Evolutionary conservation across 305 asterid species (phyloP).

Genomic region (Rubia peregrina): DNA sequence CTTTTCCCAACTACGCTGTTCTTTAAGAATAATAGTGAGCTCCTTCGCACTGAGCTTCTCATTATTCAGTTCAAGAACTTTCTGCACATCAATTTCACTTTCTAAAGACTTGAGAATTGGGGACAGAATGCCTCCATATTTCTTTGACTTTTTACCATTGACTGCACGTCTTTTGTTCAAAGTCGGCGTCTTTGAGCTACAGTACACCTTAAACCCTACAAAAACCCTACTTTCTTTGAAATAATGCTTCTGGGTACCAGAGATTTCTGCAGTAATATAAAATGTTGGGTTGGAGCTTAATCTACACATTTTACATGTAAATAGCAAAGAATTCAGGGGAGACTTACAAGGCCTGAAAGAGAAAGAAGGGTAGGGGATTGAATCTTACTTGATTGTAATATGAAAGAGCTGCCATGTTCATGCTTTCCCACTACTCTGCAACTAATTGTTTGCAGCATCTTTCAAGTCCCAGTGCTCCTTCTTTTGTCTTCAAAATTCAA

Average conservation of each 20-base stretch:
- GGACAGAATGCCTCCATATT: constrained; percentile 67
- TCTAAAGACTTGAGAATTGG: constrained; percentile 53
- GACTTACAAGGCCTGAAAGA: constrained; percentile 33
- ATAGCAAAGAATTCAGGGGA: constrained; percentile 9
- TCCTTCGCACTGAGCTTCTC: constrained; percentile 70
- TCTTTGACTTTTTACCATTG: constrained; percentile 38
- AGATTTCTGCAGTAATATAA: constrained; percentile 16
- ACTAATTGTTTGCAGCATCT: constrained; percentile 24
- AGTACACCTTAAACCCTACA: constrained; percentile 46
- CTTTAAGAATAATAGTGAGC: constrained; percentile 82
- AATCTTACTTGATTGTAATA: constrained; percentile 41
- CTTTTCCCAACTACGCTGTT: constrained; percentile 71
- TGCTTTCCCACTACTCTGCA: constrained; percentile 22
- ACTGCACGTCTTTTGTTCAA: constrained; percentile 30
- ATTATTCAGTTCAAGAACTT: constrained; percentile 42
- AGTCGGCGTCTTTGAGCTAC: constrained; percentile 37
- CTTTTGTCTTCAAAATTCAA: neutral
- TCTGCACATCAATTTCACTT: constrained; percentile 49
- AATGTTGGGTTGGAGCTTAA: constrained; percentile 11
- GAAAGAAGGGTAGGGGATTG: constrained; percentile 30
- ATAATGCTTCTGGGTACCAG: constrained; percentile 29
- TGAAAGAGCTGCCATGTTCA: constrained; percentile 14
- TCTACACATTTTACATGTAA: constrained; percentile 4
- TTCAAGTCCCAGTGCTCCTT: neutral
- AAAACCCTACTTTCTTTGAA: constrained; percentile 24